These are phyloP conservation scores for Globisporangium lucens DNA, from an alignment of 352 stramenopile species.

Conservation along the genomic window DNA sequence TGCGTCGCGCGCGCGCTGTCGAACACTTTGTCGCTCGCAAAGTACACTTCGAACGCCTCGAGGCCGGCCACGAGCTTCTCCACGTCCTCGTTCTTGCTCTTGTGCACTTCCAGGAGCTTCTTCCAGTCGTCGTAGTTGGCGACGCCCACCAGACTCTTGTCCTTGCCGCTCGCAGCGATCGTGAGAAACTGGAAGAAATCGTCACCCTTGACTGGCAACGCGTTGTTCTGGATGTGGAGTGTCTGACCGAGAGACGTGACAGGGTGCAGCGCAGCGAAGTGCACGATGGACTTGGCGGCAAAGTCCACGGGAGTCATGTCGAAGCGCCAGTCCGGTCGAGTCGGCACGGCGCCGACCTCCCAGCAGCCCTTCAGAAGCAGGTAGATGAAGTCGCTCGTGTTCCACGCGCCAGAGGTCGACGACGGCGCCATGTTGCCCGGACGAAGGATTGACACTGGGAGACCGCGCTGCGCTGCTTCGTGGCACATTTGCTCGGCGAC, in stretches of 20 bases:
- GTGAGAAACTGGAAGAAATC: constrained; percentile 47
- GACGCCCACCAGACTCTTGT: constrained; percentile 25
- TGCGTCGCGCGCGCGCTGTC: constrained; percentile 44
- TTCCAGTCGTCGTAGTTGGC: constrained; percentile 44
- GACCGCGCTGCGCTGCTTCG: constrained; percentile 66
- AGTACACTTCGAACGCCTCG: constrained; percentile 64
- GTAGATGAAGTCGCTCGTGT: constrained; percentile 89
- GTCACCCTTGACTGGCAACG: constrained; percentile 36
- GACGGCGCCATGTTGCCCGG: constrained; percentile 88
- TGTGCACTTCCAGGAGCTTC: constrained; percentile 25
- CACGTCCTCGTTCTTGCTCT: constrained; percentile 32
- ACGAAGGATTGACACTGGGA: constrained; percentile 86
- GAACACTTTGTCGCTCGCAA: constrained; percentile 64
- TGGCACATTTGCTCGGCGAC: constrained; percentile 87
- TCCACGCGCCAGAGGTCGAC: constrained; percentile 67
- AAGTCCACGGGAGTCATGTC: constrained; percentile 93
- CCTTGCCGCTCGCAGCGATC: constrained; percentile 11
- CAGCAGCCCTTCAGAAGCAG: constrained; percentile 83
- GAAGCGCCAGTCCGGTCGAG: constrained; percentile 73
- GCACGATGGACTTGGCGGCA: constrained; percentile 79
- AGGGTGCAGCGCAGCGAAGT: constrained; percentile 62
- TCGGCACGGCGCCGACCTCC: constrained; percentile 52
- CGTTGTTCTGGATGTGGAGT: constrained; percentile 72
- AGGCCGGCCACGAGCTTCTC: constrained; percentile 61
- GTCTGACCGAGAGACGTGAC: constrained; percentile 57